Percentiles rank a stretch among this genome's conserved stretches.
phyloP scores from a whole-genome alignment of 108 stramenopile species.

The Cyclotella sp. region DNA sequence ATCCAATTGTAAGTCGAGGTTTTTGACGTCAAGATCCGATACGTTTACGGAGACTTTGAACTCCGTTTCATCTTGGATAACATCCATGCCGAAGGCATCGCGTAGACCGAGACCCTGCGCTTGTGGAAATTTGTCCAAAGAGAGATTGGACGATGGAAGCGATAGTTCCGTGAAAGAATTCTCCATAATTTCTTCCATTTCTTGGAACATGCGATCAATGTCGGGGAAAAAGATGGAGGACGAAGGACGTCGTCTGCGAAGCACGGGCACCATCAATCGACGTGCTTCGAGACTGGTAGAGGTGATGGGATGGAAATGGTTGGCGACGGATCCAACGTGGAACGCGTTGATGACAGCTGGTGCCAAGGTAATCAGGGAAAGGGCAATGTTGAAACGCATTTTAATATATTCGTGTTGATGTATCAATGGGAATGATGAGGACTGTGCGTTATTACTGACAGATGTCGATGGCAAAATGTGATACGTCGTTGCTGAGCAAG shows the following conservation, averaged over 20 bases:
- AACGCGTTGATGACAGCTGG: neutral
- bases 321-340: neutral
- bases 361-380: neutral
- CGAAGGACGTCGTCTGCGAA: conserved; percentile 10
- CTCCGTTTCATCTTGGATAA: conserved; percentile 31
- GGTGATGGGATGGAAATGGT: conserved; percentile 1
- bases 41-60: conserved; percentile 38
- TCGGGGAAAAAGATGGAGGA: conserved; percentile 27
- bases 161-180: conserved; percentile 14
- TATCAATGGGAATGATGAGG: neutral
- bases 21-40: conserved; percentile 34
- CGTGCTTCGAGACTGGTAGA: conserved; percentile 33
- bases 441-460: neutral
- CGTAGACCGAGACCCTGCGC: conserved; percentile 11
- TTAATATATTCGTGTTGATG: neutral
- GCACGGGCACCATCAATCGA: conserved; percentile 18
- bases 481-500: neutral
- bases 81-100: conserved; percentile 34
- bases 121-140: conserved; percentile 2
- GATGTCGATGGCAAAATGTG: neutral
- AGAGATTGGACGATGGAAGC: conserved; percentile 17
- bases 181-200: conserved; percentile 44
- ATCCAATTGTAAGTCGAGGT: conserved; percentile 43
- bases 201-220: conserved; percentile 40
- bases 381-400: conserved; percentile 16